Percentiles rank a stretch among this genome's conserved stretches.
phyloP scores from a whole-genome alignment of 192 early-diverging fungal species.

The Haplosporangium gracile region DNA sequence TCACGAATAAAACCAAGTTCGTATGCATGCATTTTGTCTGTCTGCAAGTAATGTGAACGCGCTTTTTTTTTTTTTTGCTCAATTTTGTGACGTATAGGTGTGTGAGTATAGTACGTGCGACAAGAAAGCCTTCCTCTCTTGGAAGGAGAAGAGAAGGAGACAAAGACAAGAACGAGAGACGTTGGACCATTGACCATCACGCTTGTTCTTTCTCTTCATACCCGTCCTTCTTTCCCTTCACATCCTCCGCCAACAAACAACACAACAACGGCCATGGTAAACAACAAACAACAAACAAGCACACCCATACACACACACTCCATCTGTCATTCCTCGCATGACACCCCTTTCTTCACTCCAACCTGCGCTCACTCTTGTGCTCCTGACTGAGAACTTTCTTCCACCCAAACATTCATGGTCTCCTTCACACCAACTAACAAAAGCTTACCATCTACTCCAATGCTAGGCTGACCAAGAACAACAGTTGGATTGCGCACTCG shows the following conservation, averaged over 20 bases:
- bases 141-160: not conserved
- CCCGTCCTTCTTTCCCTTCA: not conserved
- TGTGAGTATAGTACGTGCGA: not conserved
- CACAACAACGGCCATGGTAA: not conserved
- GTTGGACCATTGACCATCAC: not conserved
- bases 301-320: not conserved
- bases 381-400: too few species aligned
- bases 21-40: too few species aligned
- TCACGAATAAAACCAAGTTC: too few species aligned
- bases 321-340: not conserved
- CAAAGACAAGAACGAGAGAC: not conserved
- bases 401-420: too few species aligned
- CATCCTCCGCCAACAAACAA: not conserved
- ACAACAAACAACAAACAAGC: not conserved
- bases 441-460: not conserved
- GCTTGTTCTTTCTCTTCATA: too few species aligned
- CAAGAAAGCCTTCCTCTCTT: not conserved
- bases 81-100: too few species aligned
- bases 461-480: constrained; percentile 1
- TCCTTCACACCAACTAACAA: too few species aligned
- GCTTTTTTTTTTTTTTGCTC: too few species aligned
- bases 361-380: too few species aligned
- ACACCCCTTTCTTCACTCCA: too few species aligned
- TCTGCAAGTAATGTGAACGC: too few species aligned
- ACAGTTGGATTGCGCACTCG: constrained; percentile 92